These are phyloP conservation scores for Paraphoma chrysanthemicola DNA, from an alignment of 2,329 filamentous ascomycete species.

Conservation along the genomic window DNA sequence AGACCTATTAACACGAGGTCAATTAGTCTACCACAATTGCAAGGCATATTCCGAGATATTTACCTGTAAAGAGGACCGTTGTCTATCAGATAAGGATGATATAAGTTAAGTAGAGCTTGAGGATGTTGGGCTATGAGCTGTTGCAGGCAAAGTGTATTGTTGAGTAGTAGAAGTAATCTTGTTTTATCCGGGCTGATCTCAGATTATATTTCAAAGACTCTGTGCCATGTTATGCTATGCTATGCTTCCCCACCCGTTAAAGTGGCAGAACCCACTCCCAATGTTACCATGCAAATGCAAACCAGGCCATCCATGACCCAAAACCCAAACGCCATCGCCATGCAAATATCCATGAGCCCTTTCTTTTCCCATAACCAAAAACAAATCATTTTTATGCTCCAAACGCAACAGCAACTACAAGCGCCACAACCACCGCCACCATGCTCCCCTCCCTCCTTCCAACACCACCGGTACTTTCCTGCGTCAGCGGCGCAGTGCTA, in stretches of 20 bases:
- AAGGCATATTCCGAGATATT: no score
- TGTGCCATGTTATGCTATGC: neutral
- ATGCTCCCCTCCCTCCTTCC: slow-evolving; percentile 25
- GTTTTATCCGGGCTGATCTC: no score
- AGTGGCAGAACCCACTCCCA: neutral
- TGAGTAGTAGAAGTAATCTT: no score
- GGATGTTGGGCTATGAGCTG: no score
- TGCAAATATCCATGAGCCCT: slow-evolving; percentile 7
- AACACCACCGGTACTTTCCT: slow-evolving; percentile 20
- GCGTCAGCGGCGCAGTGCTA: slow-evolving; percentile 22
- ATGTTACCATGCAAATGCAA: neutral
- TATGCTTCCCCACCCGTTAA: neutral
- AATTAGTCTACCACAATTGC: no score
- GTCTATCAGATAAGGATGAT: no score
- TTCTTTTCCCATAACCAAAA: neutral
- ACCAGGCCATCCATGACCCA: neutral
- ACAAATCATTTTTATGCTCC: slow-evolving; percentile 16
- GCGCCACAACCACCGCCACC: slow-evolving; percentile 38
- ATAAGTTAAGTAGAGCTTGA: no score
- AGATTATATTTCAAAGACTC: no score
- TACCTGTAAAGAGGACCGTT: no score
- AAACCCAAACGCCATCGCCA: slow-evolving; percentile 25
- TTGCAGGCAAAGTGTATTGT: no score
- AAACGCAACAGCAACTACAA: slow-evolving; percentile 38
- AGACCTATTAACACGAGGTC: no score